phyloP scores from a whole-genome alignment of 2,329 filamentous ascomycete species.

The Fusarium nematophilum region DNA sequence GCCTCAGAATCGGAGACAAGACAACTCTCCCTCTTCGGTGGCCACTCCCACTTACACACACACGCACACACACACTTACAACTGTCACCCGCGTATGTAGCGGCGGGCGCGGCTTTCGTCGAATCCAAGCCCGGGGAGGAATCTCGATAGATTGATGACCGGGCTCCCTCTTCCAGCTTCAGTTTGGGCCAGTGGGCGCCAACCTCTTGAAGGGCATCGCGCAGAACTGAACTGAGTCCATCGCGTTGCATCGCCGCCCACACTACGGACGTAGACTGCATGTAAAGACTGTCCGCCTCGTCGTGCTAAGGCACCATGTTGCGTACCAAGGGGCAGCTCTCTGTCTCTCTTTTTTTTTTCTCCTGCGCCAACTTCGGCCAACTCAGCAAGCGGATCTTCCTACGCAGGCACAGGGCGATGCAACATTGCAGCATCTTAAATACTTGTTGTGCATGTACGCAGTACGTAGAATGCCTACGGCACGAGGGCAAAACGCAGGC shows the following conservation, averaged over 20 bases:
- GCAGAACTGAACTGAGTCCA: slow-evolving; percentile 33
- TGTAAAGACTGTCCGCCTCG: slow-evolving; percentile 2
- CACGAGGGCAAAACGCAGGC: slow-evolving; percentile 15
- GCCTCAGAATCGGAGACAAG: neutral
- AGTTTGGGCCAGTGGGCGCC: slow-evolving; percentile 17
- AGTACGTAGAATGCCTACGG: neutral
- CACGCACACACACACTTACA: slow-evolving; percentile 13
- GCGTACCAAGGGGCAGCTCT: slow-evolving; percentile 5
- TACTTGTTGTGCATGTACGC: too few species aligned
- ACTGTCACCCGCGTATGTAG: neutral
- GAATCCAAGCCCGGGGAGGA: neutral
- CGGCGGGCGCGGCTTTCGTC: slow-evolving; percentile 6
- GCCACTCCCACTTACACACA: neutral
- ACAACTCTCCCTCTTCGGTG: too few species aligned
- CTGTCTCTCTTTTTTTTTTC: slow-evolving; percentile 1
- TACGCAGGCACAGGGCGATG: slow-evolving; percentile 21
- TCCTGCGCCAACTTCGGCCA: slow-evolving; percentile 38
- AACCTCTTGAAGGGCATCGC: slow-evolving; percentile 33
- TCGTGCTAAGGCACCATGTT: slow-evolving; percentile 12
- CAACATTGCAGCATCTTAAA: slow-evolving; percentile 8
- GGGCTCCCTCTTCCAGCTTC: neutral
- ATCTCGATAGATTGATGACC: neutral
- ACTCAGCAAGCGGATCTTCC: slow-evolving; percentile 39
- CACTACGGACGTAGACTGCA: slow-evolving; percentile 23
- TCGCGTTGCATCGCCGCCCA: slow-evolving; percentile 23